Evolutionary conservation across 345 rosid species (phyloP), one percentile per base, ranked within the genome.

Genomic region (Camelina laxa): DNA sequence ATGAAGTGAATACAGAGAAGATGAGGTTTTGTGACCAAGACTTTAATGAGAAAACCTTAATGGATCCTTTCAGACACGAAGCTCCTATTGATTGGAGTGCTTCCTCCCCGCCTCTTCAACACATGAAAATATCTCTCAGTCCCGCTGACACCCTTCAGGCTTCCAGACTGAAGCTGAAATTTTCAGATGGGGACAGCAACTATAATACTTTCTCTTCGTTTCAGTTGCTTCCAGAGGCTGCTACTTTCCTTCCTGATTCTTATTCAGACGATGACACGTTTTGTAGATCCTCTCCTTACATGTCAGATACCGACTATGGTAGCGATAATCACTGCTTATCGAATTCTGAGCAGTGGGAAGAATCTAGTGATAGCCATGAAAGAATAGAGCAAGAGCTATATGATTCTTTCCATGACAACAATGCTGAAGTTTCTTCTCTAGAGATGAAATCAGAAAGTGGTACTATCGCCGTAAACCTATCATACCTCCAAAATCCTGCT

Each of bases 261-360:
- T 88, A 82, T 70, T 87, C 97, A 50, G 97, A 91, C 63, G 97
- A 87, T 19, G 93, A 87, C 74, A 90, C 97, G 8, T 91, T 95
- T 78, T 90, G 93, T 72, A 84, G 89, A 79, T 94, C 97, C 45
- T 85, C 95, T 56, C 88, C 92, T 56, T 80, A 60, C 81, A 65
- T 79, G 72, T 92, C 97, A 11, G 93, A 91, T 75, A 65, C n/a
- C 7, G 93, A 88, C 84, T 79, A 83, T 67, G 80, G 69, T 22
- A 81, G 93, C 73, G 77, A 77, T n/a, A 80, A 77, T 71, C 79
- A 80, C 68, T 88, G 96, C 33, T 88, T 82, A 60, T 84, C 93
- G 55, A 82, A 87, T 70, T 92, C 96, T 47, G 97, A 94, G 82
- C 85, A 83, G 78, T 94, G 98, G 98, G 98, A 85, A 82, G 98